Percentiles rank a stretch among this genome's conserved stretches.
Evolutionary conservation across 2,329 filamentous ascomycete species (phyloP).

Genomic region (Corynespora cassiicola): DNA sequence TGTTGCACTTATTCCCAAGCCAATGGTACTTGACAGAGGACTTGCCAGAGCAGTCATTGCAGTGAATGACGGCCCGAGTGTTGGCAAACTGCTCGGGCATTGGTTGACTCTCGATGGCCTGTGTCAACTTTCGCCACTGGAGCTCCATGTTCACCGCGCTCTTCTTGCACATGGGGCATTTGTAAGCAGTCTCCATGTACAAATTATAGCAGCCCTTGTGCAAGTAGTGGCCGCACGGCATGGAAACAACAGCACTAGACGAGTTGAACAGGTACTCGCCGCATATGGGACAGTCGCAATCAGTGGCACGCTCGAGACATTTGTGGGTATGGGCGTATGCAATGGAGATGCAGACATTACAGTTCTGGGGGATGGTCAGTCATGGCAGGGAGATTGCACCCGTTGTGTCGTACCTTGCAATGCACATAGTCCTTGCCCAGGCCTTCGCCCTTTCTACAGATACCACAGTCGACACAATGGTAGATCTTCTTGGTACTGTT

Average conservation of each 20-base stretch:
- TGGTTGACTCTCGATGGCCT: slow-evolving; percentile 85
- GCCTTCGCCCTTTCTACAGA: slow-evolving; percentile 88
- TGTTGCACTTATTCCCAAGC: slow-evolving; percentile 86
- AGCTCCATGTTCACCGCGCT: slow-evolving; percentile 98
- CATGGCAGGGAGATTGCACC: slow-evolving; percentile 11
- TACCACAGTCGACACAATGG: slow-evolving; percentile 94
- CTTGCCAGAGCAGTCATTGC: slow-evolving; percentile 93
- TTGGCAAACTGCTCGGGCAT: slow-evolving; percentile 86
- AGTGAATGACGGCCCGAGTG: slow-evolving; percentile 82
- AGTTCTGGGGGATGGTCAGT: slow-evolving; percentile 50
- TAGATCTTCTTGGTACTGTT: slow-evolving; percentile 91
- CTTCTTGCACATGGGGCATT: slow-evolving; percentile 95
- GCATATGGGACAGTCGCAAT: slow-evolving; percentile 96
- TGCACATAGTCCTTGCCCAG: slow-evolving; percentile 97
- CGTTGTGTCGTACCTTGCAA: slow-evolving; percentile 74
- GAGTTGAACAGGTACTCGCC: slow-evolving; percentile 97
- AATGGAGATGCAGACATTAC: slow-evolving; percentile 93
- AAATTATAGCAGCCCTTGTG: slow-evolving; percentile 88
- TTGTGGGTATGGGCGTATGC: slow-evolving; percentile 84
- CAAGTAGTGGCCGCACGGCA: slow-evolving; percentile 95
- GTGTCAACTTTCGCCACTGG: slow-evolving; percentile 88
- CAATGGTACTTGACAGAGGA: slow-evolving; percentile 91
- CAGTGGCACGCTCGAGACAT: slow-evolving; percentile 91
- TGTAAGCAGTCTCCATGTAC: slow-evolving; percentile 89
- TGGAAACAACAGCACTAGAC: slow-evolving; percentile 85